These are phyloP conservation scores for Citeromyces nyonsensis DNA, from an alignment of 805 yeast genomes.

Conservation along the genomic window DNA sequence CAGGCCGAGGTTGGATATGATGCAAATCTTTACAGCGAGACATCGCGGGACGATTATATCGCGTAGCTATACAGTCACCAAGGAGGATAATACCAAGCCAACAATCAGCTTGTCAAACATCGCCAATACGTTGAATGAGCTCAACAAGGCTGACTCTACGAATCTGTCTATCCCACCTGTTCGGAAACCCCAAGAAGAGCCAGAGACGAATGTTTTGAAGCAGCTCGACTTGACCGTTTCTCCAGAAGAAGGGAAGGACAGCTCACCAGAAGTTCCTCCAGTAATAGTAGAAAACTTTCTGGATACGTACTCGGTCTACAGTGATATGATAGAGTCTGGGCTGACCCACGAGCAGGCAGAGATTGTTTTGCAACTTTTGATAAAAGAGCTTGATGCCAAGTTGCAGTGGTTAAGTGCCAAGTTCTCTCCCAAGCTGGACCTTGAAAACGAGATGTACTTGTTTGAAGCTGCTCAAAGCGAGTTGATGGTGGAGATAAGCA, in stretches of 20 bases:
- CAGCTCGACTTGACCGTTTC: too few relatives aligned
- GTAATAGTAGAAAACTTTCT: conserved; percentile 21
- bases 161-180: not conserved
- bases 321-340: conserved; percentile 36
- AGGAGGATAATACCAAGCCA: not conserved
- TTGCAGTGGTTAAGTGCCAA: conserved; percentile 29
- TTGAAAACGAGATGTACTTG: conserved; percentile 77
- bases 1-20: too few relatives aligned
- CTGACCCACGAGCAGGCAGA: conserved; percentile 49
- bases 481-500: conserved; percentile 59
- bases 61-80: not conserved
- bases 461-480: conserved; percentile 91
- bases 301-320: conserved; percentile 49
- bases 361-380: conserved; percentile 31
- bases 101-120: conserved; percentile 7
- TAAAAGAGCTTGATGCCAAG: conserved; percentile 15
- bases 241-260: too few relatives aligned
- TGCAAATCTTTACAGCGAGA: too few relatives aligned
- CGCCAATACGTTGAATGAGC: conserved; percentile 11
- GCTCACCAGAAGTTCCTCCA: too few relatives aligned
- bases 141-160: conserved; percentile 10
- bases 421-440: conserved; percentile 43
- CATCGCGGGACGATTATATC: too few relatives aligned
- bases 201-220: too few relatives aligned
- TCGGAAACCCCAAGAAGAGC: too few relatives aligned